Base-by-base conservation (phyloP, 148 eudicot species). In the Salicornia ramosissima region DNA sequence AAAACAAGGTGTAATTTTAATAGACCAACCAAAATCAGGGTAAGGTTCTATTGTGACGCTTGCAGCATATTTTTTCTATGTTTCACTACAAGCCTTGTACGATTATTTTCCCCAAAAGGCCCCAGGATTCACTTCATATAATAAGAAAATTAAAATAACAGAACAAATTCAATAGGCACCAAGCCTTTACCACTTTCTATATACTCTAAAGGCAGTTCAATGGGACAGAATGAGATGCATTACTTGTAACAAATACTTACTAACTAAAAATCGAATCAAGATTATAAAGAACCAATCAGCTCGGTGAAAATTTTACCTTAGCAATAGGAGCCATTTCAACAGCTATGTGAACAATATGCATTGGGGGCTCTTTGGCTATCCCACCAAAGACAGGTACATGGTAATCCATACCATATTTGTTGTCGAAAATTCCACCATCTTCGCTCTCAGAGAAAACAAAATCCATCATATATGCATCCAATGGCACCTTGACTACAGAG, bases 251-350 rank as follows among this genome's bases (percentile, higher is more conserved):
- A 70, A n/a, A 49, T 47, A 64, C n/a, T 12, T 47, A 64, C n/a
- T 12, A 5, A 25, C 21, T 24, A 26, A 25, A 36, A 62, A 11
- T 36, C 11, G 11, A 10, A 40, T 63, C 30, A 63, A 16, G 14
- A 36, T 14, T 6, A 40, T 39, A n/a, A n/a, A n/a, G n/a, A n/a
- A n/a, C n/a, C n/a, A n/a, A n/a, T 52, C 19, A 54, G 33, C 22
- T 25, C 46, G 49, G 4, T 34, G 22, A 60, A 36, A 19, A 71
- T 22, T 4, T 77, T 77, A 88, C 99, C 91, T 95, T 95, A 22
- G 99, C 99, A 75, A 95, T 89, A 59, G 99, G 99, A 24, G 99
- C 99, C 99, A 95, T 89, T 82, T 95, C 99, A 74, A 91, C 99
- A 67, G 99, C 79, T 80, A 95, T 81, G 79, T 95, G 99, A 65